These are phyloP conservation scores for Dictyostelium capitatum DNA, from an alignment of 78 protist species.

Conservation along the genomic window DNA sequence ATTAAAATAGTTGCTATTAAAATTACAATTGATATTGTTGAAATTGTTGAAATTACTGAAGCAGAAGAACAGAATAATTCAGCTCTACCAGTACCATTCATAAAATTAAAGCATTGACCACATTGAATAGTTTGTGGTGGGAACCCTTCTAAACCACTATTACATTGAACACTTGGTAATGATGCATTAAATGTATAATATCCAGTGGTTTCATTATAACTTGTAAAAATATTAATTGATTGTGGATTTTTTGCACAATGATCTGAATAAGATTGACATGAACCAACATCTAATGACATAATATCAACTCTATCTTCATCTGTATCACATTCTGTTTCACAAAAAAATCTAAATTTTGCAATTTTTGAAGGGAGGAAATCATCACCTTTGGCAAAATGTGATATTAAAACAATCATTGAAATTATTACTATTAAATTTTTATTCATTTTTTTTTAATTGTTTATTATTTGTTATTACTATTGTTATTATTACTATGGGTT, in stretches of 20 bases:
- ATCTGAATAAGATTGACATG: not conserved
- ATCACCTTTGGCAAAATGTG: not conserved
- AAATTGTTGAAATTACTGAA: not conserved
- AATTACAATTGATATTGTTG: too few species aligned
- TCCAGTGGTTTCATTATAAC: not conserved
- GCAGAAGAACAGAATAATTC: not conserved
- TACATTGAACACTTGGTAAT: not conserved
- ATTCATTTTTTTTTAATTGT: not conserved
- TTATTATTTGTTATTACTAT: not conserved
- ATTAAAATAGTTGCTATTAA: too few species aligned
- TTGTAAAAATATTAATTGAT: conserved; percentile 6
- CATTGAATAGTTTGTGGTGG: not conserved
- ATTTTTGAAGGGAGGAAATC: not conserved
- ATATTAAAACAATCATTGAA: not conserved
- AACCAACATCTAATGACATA: not conserved
- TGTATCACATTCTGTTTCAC: not conserved
- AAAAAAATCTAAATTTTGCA: not conserved
- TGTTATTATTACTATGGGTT: too few species aligned
- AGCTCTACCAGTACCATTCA: not conserved
- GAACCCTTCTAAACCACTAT: not conserved
- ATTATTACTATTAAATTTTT: not conserved
- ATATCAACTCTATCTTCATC: not conserved
- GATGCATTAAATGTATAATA: conserved; percentile 15
- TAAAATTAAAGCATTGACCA: conserved; percentile 2
- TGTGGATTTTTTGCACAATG: not conserved